Evolutionary conservation across 257 asterid genomes (phyloP), one percentile per base, ranked within the genome.

Genomic region (Scutellaria barbata): DNA sequence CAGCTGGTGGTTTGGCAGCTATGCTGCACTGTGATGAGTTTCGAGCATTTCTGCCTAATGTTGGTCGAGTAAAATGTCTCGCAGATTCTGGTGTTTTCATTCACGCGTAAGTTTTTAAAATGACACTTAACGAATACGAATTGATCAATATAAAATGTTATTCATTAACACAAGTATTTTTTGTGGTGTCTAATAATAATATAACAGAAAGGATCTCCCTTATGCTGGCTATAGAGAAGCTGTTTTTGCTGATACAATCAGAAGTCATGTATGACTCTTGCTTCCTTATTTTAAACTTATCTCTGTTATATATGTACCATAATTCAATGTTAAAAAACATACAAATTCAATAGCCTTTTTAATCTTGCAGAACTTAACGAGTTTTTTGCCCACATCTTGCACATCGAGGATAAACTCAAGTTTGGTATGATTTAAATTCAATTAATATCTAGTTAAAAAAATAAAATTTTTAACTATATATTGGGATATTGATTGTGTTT

Each of bases 1-100:
- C 90, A 7, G 90, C 90, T 0, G 90, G 90, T 14, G 85, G 86
- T n/a, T 50, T 83, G 41, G 82, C 88, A 3, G 52, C 86, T 2
- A 81, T 85, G 2, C 9, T 85, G 58, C 55, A 83, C 45, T 85
- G 88, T 46, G 90, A 85, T 42, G 45, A 59, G 1, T 85, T 85
- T 41, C 69, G 81, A 45, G 74, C 68, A 40, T 72, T 37, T 8
- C 5, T 85, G 4, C 78, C 81, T 0, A 16, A 56, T 7, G 70
- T 43, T 2, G 22, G 17, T 5, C 69, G 50, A 12, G 83, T 81
- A 1, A 83, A 83, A 37, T 85, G 90, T 59, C n/a, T 83, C 20
- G 64, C 84, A 0, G 90, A 85, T 77, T 66, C 85, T n/a, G 82
- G 84, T 40, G 83, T 80, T 76, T 85, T 85, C 68, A 48, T 85